A percentile compares a stretch with the other conserved stretches of the same genome.
Conservation (phyloP, 2,329 filamentous ascomycete species). For the Aspergillus sp. region DNA sequence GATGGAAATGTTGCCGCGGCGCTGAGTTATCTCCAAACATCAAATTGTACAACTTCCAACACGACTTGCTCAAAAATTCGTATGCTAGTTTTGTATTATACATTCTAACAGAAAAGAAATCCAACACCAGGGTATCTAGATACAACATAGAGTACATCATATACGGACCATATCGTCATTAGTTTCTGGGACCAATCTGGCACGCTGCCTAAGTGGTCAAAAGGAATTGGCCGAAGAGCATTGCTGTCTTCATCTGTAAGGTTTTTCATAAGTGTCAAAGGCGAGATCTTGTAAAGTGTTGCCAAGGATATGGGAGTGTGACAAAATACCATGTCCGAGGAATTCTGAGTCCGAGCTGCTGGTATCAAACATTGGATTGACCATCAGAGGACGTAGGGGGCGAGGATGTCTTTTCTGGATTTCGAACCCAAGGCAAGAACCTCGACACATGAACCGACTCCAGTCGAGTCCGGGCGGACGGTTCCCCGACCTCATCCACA, state of each 20-base stretch:
- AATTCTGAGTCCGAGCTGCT: background rate
- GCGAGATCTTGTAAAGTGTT: background rate
- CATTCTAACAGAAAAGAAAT: background rate
- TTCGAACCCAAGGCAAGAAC: slow-evolving; percentile 29
- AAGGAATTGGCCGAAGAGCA: background rate
- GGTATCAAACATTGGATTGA: slow-evolving; percentile 1
- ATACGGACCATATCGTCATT: background rate
- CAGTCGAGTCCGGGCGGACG: slow-evolving; percentile 38
- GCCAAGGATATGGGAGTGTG: background rate
- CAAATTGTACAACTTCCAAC: background rate
- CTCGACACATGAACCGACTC: slow-evolving; percentile 35
- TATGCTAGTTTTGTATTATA: background rate
- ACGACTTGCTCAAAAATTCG: background rate
- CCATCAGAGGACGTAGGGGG: slow-evolving; percentile 24
- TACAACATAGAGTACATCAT: slow-evolving; percentile 11
- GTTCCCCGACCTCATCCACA: slow-evolving; percentile 38
- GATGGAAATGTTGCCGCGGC: too few species aligned
- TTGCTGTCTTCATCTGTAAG: background rate
- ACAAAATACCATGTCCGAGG: too few species aligned
- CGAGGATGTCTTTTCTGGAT: slow-evolving; percentile 22
- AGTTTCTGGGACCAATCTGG: background rate
- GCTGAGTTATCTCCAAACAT: background rate
- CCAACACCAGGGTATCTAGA: slow-evolving; percentile 23
- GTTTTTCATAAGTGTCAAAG: background rate
- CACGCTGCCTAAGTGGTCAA: background rate